Conservation (phyloP, 1,284 basidiomycete genomes). For the Chalciporus piperatoides region DNA sequence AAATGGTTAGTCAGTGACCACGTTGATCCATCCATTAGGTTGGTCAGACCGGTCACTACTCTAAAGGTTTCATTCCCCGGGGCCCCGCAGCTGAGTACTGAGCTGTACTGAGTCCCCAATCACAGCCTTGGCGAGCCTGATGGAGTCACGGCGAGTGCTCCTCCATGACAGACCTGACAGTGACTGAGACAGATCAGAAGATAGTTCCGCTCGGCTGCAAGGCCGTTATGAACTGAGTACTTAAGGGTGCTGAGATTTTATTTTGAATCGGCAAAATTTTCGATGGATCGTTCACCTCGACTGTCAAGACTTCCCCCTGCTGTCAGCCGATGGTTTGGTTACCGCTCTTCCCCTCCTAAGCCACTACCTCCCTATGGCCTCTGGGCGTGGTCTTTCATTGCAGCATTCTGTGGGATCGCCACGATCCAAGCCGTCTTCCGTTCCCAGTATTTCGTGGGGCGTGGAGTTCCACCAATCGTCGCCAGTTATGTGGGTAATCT, state of each 20-base stretch:
- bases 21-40: too few species aligned
- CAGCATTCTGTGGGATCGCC: constrained; percentile 53
- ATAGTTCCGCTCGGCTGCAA: not conserved
- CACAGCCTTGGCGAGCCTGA: too few species aligned
- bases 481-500: constrained; percentile 20
- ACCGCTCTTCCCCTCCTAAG: constrained; percentile 10
- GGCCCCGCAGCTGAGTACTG: too few species aligned
- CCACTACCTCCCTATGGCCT: constrained; percentile 5
- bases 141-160: too few species aligned
- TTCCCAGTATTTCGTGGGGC: constrained; percentile 45
- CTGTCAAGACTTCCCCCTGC: constrained; percentile 3
- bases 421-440: constrained; percentile 55
- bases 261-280: not conserved
- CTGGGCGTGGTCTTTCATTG: constrained; percentile 42
- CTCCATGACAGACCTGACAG: too few species aligned
- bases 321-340: constrained; percentile 17
- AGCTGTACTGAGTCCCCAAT: too few species aligned
- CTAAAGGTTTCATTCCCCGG: too few species aligned
- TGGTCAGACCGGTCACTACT: too few species aligned
- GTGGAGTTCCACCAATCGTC: constrained; percentile 42
- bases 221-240: not conserved
- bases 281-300: constrained; percentile 1
- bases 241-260: not conserved
- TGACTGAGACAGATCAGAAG: too few species aligned
- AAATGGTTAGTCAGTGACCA: too few species aligned